Evolutionary conservation across 805 yeast species (phyloP).

Genomic region (Saccharomycopsis fodiens): DNA sequence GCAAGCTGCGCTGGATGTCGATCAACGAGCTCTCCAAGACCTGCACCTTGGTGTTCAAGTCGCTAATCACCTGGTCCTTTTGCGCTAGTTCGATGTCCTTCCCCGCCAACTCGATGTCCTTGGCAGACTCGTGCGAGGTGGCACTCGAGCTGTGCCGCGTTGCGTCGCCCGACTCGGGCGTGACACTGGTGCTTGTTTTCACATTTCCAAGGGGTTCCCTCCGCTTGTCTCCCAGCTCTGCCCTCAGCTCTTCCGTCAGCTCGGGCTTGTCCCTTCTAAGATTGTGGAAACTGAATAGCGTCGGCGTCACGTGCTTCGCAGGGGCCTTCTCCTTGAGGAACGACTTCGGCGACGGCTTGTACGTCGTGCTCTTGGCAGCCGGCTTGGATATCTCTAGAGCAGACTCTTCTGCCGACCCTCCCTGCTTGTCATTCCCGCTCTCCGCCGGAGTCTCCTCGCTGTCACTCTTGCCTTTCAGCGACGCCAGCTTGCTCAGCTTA

Average conservation of each 20-base stretch:
- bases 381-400: too few species aligned
- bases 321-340: background rate
- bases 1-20: slow-evolving; percentile 9
- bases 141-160: background rate
- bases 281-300: background rate
- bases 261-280: background rate
- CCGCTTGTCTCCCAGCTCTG: background rate
- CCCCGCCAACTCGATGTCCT: slow-evolving; percentile 1
- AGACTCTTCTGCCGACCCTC: background rate
- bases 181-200: background rate
- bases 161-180: background rate
- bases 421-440: background rate
- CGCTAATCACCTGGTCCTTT: slow-evolving; percentile 13
- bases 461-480: background rate
- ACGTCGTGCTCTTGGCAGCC: background rate
- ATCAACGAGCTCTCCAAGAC: slow-evolving; percentile 11
- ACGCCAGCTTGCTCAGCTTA: background rate
- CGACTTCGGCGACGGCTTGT: too few species aligned
- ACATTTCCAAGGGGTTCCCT: too few species aligned
- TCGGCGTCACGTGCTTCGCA: background rate
- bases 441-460: background rate
- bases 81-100: slow-evolving; percentile 6
- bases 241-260: background rate
- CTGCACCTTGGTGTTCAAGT: slow-evolving; percentile 13
- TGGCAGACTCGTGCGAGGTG: background rate